A percentile compares a stretch with the other conserved stretches of the same genome.
phyloP scores from a whole-genome alignment of 805 yeast genomes.

The Ogataea trehalophila region DNA sequence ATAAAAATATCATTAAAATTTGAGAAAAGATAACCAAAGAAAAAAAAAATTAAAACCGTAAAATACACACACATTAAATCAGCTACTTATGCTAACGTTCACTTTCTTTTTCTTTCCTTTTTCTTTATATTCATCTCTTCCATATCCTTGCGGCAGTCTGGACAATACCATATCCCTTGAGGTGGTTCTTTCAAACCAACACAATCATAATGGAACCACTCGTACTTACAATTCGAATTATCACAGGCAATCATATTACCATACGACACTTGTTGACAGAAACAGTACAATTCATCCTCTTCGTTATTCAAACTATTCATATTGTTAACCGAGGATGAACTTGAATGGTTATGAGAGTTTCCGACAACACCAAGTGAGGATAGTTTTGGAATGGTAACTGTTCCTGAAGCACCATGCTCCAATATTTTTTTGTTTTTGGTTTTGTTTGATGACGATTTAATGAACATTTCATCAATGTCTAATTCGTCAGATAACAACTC shows the following conservation, averaged over 20 bases:
- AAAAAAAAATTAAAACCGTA: neutral
- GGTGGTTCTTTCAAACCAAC: slow-evolving; percentile 95
- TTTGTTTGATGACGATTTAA: slow-evolving; percentile 12
- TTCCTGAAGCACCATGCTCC: slow-evolving; percentile 26
- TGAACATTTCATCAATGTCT: slow-evolving; percentile 15
- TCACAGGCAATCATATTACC: slow-evolving; percentile 64
- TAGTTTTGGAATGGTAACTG: slow-evolving; percentile 21
- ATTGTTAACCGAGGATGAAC: slow-evolving; percentile 8
- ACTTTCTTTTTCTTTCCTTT: slow-evolving; percentile 23
- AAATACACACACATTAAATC: neutral
- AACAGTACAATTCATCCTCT: slow-evolving; percentile 74
- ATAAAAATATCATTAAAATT: neutral
- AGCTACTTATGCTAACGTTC: neutral
- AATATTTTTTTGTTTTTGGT: slow-evolving; percentile 6
- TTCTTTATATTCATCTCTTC: slow-evolving; percentile 20
- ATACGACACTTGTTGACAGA: slow-evolving; percentile 89
- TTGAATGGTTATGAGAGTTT: too few relatives aligned
- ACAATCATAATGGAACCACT: slow-evolving; percentile 68
- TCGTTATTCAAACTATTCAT: slow-evolving; percentile 40
- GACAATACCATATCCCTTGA: slow-evolving; percentile 94
- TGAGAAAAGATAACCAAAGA: neutral
- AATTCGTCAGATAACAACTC: slow-evolving; percentile 12
- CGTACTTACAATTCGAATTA: slow-evolving; percentile 53
- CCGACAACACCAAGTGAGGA: slow-evolving; percentile 6
- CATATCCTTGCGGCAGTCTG: slow-evolving; percentile 58